Evolutionary conservation across 768 basidiomycete species (phyloP).

Genomic region (Phlegmacium glaucopus): DNA sequence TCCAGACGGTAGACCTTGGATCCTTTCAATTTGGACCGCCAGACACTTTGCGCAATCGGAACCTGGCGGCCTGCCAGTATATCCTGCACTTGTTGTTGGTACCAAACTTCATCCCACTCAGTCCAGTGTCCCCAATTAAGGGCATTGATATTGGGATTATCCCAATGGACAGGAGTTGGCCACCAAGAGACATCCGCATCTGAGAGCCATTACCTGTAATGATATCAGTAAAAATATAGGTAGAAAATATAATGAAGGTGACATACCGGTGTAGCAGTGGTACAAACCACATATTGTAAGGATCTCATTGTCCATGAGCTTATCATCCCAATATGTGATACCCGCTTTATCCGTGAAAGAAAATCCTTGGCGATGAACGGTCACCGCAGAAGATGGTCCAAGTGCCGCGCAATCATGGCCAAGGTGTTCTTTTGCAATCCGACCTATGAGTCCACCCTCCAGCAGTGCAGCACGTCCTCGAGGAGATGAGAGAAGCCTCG

Average conservation of each 20-base stretch:
- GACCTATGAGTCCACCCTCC: slow-evolving; percentile 20
- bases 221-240: neutral
- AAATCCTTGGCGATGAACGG: neutral
- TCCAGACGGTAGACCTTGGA: too few relatives aligned
- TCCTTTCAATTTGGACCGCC: too few relatives aligned
- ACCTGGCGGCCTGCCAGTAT: neutral
- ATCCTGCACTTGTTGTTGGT: neutral
- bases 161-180: slow-evolving; percentile 3
- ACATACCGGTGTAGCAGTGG: slow-evolving; percentile 16
- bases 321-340: slow-evolving; percentile 18
- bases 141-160: neutral
- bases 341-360: neutral
- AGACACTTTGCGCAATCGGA: too few relatives aligned
- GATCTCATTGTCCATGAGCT: slow-evolving; percentile 14
- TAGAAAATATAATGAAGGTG: neutral
- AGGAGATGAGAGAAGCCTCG: slow-evolving; percentile 1
- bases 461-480: slow-evolving; percentile 23
- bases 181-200: slow-evolving; percentile 4
- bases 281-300: slow-evolving; percentile 21
- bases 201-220: slow-evolving; percentile 2
- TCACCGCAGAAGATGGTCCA: slow-evolving; percentile 14
- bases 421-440: slow-evolving; percentile 16
- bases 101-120: slow-evolving; percentile 2
- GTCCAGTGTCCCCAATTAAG: slow-evolving; percentile 5
- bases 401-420: slow-evolving; percentile 2